phyloP scores from a whole-genome alignment of 495 filamentous ascomycete species.

The Neurospora sp. region DNA sequence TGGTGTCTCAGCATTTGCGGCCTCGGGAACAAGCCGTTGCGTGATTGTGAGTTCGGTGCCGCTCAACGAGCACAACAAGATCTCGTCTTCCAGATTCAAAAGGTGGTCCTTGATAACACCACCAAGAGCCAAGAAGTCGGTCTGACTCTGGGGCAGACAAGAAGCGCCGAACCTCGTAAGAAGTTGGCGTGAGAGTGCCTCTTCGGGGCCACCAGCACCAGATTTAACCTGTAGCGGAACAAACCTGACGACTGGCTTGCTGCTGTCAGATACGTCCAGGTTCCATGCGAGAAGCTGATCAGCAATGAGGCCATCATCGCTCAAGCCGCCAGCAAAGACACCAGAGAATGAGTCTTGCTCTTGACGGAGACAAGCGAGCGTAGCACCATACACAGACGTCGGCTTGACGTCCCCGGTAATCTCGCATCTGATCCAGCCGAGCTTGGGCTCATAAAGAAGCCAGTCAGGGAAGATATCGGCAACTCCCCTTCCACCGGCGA shows the following conservation, averaged over 20 bases:
- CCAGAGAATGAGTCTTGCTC: constrained; percentile 31
- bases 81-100: constrained; percentile 21
- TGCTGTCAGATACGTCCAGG: constrained; percentile 18
- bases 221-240: not conserved
- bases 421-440: constrained; percentile 36
- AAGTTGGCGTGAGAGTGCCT: constrained; percentile 1
- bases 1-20: not conserved
- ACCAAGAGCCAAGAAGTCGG: constrained; percentile 32
- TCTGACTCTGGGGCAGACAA: constrained; percentile 6
- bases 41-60: constrained; percentile 4
- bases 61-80: constrained; percentile 13
- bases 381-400: constrained; percentile 51
- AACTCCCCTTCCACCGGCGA: constrained; percentile 15
- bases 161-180: constrained; percentile 22
- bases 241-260: constrained; percentile 18
- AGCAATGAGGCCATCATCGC: constrained; percentile 45
- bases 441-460: constrained; percentile 49
- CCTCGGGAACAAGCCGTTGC: not conserved
- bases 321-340: constrained; percentile 59
- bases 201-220: not conserved
- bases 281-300: constrained; percentile 45
- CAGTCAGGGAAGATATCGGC: constrained; percentile 43
- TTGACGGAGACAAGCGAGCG: constrained; percentile 20
- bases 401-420: constrained; percentile 23
- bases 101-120: constrained; percentile 35